Percentiles rank a stretch among this genome's conserved stretches.
phyloP scores from a whole-genome alignment of 208 protist species.

The Trypanosomatidae sp. region DNA sequence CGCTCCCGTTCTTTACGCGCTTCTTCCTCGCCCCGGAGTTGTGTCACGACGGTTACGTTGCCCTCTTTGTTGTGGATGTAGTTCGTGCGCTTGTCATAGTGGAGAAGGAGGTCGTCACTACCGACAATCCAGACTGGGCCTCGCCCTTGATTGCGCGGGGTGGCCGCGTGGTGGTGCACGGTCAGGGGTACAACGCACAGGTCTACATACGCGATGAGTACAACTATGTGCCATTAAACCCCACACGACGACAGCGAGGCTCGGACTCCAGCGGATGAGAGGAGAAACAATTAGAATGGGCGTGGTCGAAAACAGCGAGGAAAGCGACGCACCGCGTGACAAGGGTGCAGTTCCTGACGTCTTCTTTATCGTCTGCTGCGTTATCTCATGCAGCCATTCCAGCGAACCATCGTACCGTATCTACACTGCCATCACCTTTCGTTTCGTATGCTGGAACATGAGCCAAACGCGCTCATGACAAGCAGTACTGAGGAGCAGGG shows the following conservation, averaged over 20 bases:
- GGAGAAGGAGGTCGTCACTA: constrained; percentile 45
- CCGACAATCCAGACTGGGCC: constrained; percentile 44
- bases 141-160: constrained; percentile 29
- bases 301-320: neutral
- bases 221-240: constrained; percentile 22
- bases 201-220: constrained; percentile 37
- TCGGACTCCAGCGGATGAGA: neutral
- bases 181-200: constrained; percentile 49
- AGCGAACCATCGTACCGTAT: neutral
- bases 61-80: constrained; percentile 64
- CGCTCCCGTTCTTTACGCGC: constrained; percentile 43
- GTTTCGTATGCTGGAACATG: neutral
- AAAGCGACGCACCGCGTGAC: neutral
- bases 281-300: neutral
- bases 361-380: neutral
- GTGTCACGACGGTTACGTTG: constrained; percentile 47
- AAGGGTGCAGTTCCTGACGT: neutral
- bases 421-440: neutral
- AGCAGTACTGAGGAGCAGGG: neutral
- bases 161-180: constrained; percentile 34
- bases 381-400: neutral
- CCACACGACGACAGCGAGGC: constrained; percentile 8
- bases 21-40: constrained; percentile 79
- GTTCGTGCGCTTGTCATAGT: constrained; percentile 71
- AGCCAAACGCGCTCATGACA: neutral